These are phyloP conservation scores for Microbotryomycetes sp. DNA, from an alignment of 1,284 basidiomycete genomes.

Conservation along the genomic window DNA sequence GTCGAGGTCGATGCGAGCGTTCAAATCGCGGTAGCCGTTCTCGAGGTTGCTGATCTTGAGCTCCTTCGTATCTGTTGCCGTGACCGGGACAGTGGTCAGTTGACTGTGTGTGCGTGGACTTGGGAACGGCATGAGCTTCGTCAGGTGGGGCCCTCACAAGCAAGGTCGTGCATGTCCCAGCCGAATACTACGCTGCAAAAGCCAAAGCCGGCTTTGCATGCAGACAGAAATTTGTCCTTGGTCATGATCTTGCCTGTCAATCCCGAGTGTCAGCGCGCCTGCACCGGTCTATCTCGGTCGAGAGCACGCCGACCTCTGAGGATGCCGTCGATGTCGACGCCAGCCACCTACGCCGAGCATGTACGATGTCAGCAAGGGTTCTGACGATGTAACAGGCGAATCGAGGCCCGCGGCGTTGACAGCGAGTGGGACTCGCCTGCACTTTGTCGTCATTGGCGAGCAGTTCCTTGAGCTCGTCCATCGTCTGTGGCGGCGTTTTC, in stretches of 20 bases:
- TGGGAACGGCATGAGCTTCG: background rate
- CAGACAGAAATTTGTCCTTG: constrained; percentile 83
- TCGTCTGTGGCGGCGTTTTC: constrained; percentile 48
- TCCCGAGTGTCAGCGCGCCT: background rate
- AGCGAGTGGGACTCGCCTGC: constrained; percentile 75
- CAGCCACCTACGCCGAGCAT: constrained; percentile 21
- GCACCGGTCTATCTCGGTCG: background rate
- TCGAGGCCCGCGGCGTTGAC: constrained; percentile 9
- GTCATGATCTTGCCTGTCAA: constrained; percentile 43
- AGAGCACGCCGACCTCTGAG: constrained; percentile 75
- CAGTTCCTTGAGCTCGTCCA: constrained; percentile 54
- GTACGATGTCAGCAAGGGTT: too few relatives aligned
- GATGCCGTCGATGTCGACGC: constrained; percentile 70
- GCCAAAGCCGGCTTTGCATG: constrained; percentile 73
- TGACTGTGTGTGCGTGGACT: background rate
- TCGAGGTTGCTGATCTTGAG: constrained; percentile 78
- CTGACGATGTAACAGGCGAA: too few relatives aligned
- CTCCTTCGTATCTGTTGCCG: constrained; percentile 55
- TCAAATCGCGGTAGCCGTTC: constrained; percentile 85
- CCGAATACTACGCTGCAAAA: constrained; percentile 72
- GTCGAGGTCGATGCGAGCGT: constrained; percentile 40
- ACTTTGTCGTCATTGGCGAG: constrained; percentile 69
- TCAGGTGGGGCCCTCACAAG: constrained; percentile 43
- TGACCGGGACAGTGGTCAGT: background rate
- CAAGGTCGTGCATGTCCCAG: constrained; percentile 70